These are phyloP conservation scores for Davidsoniella australis DNA, from an alignment of 2,329 filamentous ascomycete genomes.

Conservation along the genomic window DNA sequence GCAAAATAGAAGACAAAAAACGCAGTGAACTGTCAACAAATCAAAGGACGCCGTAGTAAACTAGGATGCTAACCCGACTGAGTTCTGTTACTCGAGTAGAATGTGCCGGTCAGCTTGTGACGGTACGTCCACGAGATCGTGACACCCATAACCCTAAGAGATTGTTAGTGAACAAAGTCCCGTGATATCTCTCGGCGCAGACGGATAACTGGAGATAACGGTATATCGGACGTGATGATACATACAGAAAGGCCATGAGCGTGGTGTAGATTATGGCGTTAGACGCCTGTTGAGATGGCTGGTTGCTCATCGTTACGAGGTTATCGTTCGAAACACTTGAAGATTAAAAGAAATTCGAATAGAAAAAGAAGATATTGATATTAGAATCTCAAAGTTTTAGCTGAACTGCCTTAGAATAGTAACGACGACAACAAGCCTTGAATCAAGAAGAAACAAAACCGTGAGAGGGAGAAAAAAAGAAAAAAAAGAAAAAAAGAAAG, in stretches of 20 bases:
- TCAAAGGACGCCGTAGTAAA: not conserved
- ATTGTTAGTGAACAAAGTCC: not conserved
- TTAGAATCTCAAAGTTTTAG: not conserved
- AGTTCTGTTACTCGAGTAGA: constrained; percentile 60
- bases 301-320: constrained; percentile 29
- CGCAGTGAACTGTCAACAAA: constrained; percentile 10
- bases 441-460: not conserved
- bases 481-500: not conserved
- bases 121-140: constrained; percentile 39
- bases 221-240: too few relatives aligned
- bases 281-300: constrained; percentile 55
- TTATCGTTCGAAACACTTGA: not conserved
- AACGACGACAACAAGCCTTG: not conserved
- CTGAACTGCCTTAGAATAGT: not conserved
- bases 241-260: constrained; percentile 59
- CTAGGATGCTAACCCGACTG: constrained; percentile 52
- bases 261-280: constrained; percentile 73
- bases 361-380: constrained; percentile 6
- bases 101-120: constrained; percentile 51
- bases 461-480: not conserved
- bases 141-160: constrained; percentile 43
- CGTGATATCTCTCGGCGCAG: not conserved
- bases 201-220: not conserved
- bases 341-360: constrained; percentile 4
- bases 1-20: constrained; percentile 8